Evolutionary conservation across 768 basidiomycete genomes (phyloP).

Genomic region (Termitomyces sp.): DNA sequence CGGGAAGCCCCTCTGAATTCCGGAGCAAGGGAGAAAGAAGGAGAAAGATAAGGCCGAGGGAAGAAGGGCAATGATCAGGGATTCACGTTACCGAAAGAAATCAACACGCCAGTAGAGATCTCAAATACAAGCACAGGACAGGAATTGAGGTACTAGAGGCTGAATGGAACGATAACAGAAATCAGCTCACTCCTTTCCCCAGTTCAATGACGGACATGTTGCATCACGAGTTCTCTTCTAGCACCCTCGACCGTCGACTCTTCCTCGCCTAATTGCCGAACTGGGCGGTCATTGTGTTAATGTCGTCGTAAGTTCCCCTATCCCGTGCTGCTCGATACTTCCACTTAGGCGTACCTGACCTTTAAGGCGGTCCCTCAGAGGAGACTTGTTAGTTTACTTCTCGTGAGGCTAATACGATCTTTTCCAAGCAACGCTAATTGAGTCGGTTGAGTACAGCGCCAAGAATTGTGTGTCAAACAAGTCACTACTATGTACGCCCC

Average conservation of each 20-base stretch:
- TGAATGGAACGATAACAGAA: too few relatives aligned
- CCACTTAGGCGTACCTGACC: not conserved
- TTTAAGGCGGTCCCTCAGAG: not conserved
- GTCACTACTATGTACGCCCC: not conserved
- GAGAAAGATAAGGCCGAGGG: not conserved
- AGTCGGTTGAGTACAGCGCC: not conserved
- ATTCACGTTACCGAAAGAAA: not conserved
- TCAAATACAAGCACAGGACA: not conserved
- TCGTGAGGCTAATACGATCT: not conserved
- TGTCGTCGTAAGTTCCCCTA: not conserved
- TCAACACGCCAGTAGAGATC: too few relatives aligned
- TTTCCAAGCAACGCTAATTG: not conserved
- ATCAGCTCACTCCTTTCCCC: too few relatives aligned
- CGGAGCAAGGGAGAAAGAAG: not conserved
- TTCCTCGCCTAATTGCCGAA: not conserved
- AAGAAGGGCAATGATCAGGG: too few relatives aligned
- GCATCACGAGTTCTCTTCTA: too few relatives aligned
- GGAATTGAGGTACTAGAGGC: too few relatives aligned
- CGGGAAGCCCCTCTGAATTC: too few relatives aligned
- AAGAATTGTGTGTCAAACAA: not conserved
- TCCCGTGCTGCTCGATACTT: not conserved
- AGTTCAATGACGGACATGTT: too few relatives aligned
- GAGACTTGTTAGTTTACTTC: not conserved
- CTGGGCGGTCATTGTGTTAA: not conserved
- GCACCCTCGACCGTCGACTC: not conserved